These are phyloP conservation scores for Rhodamnia rubescens DNA, from an alignment of 345 rosid species.

Conservation along the genomic window DNA sequence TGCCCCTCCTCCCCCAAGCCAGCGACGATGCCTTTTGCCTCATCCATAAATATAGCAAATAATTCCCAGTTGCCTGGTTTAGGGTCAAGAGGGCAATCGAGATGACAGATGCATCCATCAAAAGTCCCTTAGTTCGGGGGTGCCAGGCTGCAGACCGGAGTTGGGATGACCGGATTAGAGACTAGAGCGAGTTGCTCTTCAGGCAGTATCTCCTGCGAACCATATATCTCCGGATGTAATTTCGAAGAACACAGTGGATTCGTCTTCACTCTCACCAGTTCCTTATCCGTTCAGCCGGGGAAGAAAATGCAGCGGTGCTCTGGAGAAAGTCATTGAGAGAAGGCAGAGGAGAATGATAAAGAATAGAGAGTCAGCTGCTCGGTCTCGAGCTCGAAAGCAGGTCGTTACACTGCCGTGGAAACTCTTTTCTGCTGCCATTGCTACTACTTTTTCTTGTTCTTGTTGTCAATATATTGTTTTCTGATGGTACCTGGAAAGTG, in stretches of 20 bases:
- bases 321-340: slow-evolving; percentile 93
- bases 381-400: slow-evolving; percentile 99
- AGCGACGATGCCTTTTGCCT: slow-evolving; percentile 43
- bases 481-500: background rate
- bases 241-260: slow-evolving; percentile 43
- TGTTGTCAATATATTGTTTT: background rate
- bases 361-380: slow-evolving; percentile 96
- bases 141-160: background rate
- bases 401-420: slow-evolving; percentile 12
- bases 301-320: slow-evolving; percentile 47
- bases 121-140: background rate
- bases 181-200: background rate
- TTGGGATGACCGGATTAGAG: background rate
- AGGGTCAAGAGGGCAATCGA: background rate
- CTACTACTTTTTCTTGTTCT: background rate
- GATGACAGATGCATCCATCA: slow-evolving; percentile 21
- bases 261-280: slow-evolving; percentile 61
- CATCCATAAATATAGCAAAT: slow-evolving; percentile 27
- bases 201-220: slow-evolving; percentile 10
- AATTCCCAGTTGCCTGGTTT: slow-evolving; percentile 16
- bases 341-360: slow-evolving; percentile 98
- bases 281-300: slow-evolving; percentile 69
- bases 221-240: slow-evolving; percentile 42
- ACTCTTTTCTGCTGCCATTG: background rate
- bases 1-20: slow-evolving; percentile 62